Conservation (phyloP, 176 grass and related monocot species). For the Eleusine indica region DNA sequence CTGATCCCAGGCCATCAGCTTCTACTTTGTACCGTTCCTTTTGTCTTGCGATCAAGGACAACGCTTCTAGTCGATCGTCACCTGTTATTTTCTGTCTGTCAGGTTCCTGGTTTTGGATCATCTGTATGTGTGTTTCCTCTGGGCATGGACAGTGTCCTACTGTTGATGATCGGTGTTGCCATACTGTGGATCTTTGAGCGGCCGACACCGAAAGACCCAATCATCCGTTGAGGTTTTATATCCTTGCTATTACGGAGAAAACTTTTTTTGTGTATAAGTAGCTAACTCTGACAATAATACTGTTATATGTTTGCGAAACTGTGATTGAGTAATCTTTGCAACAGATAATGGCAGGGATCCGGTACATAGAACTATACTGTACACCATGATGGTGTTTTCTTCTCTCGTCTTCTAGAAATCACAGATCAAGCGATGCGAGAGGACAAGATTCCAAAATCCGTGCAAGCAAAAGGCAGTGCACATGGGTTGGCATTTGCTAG, state of each 20-base stretch:
- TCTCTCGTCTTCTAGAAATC: neutral
- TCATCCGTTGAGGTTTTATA: neutral
- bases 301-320: neutral
- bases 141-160: neutral
- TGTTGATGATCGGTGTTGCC: neutral
- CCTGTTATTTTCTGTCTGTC: conserved; percentile 36
- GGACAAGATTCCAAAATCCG: conserved; percentile 10
- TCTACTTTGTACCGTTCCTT: conserved; percentile 38
- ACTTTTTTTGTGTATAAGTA: neutral
- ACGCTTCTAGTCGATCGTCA: conserved; percentile 9
- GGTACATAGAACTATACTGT: neutral
- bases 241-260: neutral
- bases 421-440: neutral
- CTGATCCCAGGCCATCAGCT: conserved; percentile 12
- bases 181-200: neutral
- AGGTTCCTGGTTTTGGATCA: conserved; percentile 37
- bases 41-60: conserved; percentile 12
- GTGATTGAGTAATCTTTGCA: neutral
- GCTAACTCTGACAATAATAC: neutral
- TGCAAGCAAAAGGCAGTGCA: conserved; percentile 35
- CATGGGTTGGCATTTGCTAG: conserved; percentile 36
- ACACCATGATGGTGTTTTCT: neutral
- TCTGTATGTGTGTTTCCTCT: conserved; percentile 14
- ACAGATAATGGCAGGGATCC: neutral
- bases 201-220: neutral